These are phyloP conservation scores for Breviolum minutum DNA, from an alignment of 73 alveolate genomes.

Conservation along the genomic window DNA sequence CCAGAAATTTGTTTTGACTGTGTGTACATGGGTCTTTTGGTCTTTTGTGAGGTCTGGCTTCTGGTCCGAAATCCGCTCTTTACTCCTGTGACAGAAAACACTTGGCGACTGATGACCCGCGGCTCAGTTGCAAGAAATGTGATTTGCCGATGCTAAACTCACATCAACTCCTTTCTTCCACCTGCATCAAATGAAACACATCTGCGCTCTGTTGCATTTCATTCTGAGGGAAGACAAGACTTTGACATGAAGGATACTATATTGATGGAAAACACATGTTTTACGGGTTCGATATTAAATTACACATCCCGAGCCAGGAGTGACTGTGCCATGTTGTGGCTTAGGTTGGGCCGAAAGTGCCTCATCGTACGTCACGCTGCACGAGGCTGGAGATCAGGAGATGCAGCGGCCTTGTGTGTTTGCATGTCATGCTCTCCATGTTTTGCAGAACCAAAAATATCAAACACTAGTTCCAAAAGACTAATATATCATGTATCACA, in stretches of 20 bases:
- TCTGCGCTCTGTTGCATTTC: too few species aligned
- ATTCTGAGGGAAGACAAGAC: too few species aligned
- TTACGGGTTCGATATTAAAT: too few species aligned
- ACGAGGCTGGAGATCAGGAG: slow-evolving; percentile 6
- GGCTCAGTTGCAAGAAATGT: background rate
- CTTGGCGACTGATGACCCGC: slow-evolving; percentile 66
- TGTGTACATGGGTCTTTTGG: background rate
- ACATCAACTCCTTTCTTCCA: background rate
- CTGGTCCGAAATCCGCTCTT: slow-evolving; percentile 48
- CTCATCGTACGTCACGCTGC: slow-evolving; percentile 36
- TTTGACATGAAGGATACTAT: too few species aligned
- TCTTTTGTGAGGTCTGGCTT: slow-evolving; percentile 13
- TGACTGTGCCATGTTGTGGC: background rate
- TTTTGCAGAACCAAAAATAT: too few species aligned
- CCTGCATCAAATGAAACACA: too few species aligned
- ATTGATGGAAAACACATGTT: too few species aligned
- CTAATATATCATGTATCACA: too few species aligned
- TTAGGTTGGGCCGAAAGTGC: slow-evolving; percentile 51
- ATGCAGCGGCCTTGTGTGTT: too few species aligned
- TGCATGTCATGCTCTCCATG: too few species aligned
- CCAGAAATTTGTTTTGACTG: background rate
- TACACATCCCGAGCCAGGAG: too few species aligned
- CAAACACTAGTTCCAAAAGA: too few species aligned
- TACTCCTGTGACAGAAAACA: slow-evolving; percentile 30
- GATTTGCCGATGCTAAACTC: background rate